A percentile compares a stretch with the other conserved stretches of the same genome.
phyloP scores from a whole-genome alignment of 306 rosid genomes.

The Sophora flavescens region DNA sequence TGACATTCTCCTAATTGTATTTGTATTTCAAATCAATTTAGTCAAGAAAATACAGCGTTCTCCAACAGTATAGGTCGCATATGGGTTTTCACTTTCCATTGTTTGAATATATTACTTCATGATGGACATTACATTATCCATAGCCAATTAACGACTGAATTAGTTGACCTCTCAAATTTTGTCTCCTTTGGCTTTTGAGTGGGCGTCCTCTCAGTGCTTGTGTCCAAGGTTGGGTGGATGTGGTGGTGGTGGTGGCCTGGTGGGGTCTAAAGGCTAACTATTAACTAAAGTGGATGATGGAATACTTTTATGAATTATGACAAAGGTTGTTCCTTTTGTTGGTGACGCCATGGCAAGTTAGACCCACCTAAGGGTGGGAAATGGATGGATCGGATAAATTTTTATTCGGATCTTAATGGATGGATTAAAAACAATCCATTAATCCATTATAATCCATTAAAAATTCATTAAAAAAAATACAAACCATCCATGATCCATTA shows the following conservation, averaged over 20 bases:
- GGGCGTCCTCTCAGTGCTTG: neutral
- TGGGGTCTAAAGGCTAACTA: conserved; percentile 40
- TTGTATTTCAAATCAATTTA: conserved; percentile 16
- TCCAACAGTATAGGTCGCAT: conserved; percentile 30
- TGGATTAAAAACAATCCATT: no score
- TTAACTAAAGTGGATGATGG: conserved; percentile 31
- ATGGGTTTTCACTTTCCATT: conserved; percentile 33
- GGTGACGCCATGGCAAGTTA: conserved; percentile 46
- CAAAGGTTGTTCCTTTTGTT: conserved; percentile 53
- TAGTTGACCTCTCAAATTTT: conserved; percentile 46
- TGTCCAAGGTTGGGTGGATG: conserved; percentile 41
- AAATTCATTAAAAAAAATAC: no score
- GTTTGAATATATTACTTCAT: conserved; percentile 25
- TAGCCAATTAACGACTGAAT: conserved; percentile 46
- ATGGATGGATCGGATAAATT: no score
- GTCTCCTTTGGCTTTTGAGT: conserved; percentile 37
- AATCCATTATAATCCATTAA: no score
- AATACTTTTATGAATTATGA: conserved; percentile 44
- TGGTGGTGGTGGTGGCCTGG: conserved; percentile 46
- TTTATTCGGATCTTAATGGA: no score
- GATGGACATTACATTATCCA: conserved; percentile 29
- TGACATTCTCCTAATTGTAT: neutral
- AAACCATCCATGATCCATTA: no score
- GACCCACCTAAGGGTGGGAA: no score
- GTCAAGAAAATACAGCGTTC: conserved; percentile 17